phyloP scores from a whole-genome alignment of 1,284 basidiomycete species.

The Apiotrichum domesticum region DNA sequence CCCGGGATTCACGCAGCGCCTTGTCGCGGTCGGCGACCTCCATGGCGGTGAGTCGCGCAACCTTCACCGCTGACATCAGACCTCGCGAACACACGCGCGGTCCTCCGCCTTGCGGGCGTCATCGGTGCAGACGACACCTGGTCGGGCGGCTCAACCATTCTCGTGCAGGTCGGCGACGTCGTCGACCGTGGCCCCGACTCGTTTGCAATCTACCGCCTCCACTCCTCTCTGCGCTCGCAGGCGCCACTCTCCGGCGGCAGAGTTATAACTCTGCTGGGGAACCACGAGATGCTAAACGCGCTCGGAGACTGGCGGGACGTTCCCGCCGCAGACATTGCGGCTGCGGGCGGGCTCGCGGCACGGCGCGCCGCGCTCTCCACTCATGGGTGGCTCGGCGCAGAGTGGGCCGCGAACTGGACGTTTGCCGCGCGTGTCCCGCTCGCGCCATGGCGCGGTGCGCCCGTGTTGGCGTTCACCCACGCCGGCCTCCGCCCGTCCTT shows the following conservation, averaged over 20 bases:
- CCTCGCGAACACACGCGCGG: slow-evolving; percentile 61
- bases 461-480: slow-evolving; percentile 70
- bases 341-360: slow-evolving; percentile 62
- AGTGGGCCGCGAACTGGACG: slow-evolving; percentile 82
- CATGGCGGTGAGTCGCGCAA: neutral
- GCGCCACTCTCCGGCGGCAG: slow-evolving; percentile 63
- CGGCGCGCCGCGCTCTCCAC: slow-evolving; percentile 64
- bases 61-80: slow-evolving; percentile 36
- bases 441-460: slow-evolving; percentile 63
- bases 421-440: slow-evolving; percentile 72
- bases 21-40: too few species aligned
- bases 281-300: slow-evolving; percentile 63
- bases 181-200: slow-evolving; percentile 87
- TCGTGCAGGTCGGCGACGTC: slow-evolving; percentile 91
- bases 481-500: slow-evolving; percentile 75
- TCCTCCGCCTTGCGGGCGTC: slow-evolving; percentile 69
- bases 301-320: slow-evolving; percentile 91
- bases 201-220: slow-evolving; percentile 68
- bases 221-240: slow-evolving; percentile 73
- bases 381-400: slow-evolving; percentile 68
- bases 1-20: too few species aligned
- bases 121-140: slow-evolving; percentile 63
- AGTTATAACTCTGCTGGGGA: slow-evolving; percentile 72
- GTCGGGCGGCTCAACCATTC: slow-evolving; percentile 69
- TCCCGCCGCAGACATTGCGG: slow-evolving; percentile 66